phyloP scores from a whole-genome alignment of 495 filamentous ascomycete species.

The Podospora pseudocomata region DNA sequence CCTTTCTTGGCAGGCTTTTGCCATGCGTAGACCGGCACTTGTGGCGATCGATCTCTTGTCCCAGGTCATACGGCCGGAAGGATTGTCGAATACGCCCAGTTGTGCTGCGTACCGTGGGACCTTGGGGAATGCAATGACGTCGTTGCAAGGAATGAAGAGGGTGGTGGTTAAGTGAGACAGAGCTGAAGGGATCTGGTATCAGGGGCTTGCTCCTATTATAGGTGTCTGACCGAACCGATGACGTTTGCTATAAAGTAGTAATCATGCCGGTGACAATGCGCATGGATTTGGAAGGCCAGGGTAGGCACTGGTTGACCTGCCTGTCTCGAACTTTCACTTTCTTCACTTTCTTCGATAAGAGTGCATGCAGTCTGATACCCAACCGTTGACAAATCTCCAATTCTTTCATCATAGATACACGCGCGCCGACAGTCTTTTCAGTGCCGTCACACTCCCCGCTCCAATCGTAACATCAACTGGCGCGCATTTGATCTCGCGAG shows the following conservation, averaged over 20 bases:
- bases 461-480: slow-evolving; percentile 22
- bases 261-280: not conserved
- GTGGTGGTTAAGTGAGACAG: not conserved
- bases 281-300: not conserved
- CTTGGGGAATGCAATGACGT: not conserved
- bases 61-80: not conserved
- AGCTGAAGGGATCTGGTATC: not conserved
- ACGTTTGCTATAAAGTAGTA: not conserved
- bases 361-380: not conserved
- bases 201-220: not conserved
- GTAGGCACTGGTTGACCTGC: not conserved
- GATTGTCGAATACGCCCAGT: not conserved
- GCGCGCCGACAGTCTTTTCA: not conserved
- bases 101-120: not conserved
- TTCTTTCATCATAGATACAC: not conserved
- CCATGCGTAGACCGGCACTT: not conserved
- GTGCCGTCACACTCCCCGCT: not conserved
- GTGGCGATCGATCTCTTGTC: too few relatives aligned
- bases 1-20: not conserved
- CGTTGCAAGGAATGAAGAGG: not conserved
- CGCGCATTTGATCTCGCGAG: slow-evolving; percentile 32
- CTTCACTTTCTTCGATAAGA: not conserved
- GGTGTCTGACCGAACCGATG: not conserved
- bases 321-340: not conserved
- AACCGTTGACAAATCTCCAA: not conserved